Percentiles rank a stretch among this genome's conserved stretches.
Conservation (phyloP, 2,329 filamentous ascomycete genomes). For the Ceratocystis ficicola region DNA sequence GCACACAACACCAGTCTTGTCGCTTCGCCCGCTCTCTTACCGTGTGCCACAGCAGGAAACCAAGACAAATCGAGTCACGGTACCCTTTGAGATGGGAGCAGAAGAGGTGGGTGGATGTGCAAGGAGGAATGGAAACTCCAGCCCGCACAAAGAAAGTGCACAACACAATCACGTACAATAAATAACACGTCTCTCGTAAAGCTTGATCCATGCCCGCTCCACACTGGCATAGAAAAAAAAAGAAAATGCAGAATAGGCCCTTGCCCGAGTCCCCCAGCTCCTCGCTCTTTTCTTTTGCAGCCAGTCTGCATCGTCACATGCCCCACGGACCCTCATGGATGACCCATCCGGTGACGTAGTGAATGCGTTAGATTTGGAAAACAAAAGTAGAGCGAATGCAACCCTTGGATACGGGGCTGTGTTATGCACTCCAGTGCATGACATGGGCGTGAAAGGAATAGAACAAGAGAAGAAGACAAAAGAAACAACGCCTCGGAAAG, state of each 20-base stretch:
- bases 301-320: background rate
- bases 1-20: background rate
- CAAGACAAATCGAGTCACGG: no score
- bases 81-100: background rate
- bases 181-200: background rate
- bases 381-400: background rate
- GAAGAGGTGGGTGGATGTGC: background rate
- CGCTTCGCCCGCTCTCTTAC: background rate
- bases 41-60: background rate
- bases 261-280: background rate
- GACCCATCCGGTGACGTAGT: background rate
- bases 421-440: background rate
- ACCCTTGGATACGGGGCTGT: background rate
- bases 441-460: background rate
- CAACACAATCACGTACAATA: background rate
- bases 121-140: background rate
- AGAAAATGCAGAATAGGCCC: background rate
- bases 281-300: background rate
- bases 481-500: background rate
- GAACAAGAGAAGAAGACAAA: background rate
- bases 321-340: background rate
- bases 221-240: background rate
- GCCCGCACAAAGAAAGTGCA: background rate
- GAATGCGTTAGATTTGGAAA: background rate
- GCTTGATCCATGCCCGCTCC: background rate